A percentile compares a stretch with the other conserved stretches of the same genome.
Conservation (phyloP, 306 rosid species). For the Trichosanthes truncata region DNA sequence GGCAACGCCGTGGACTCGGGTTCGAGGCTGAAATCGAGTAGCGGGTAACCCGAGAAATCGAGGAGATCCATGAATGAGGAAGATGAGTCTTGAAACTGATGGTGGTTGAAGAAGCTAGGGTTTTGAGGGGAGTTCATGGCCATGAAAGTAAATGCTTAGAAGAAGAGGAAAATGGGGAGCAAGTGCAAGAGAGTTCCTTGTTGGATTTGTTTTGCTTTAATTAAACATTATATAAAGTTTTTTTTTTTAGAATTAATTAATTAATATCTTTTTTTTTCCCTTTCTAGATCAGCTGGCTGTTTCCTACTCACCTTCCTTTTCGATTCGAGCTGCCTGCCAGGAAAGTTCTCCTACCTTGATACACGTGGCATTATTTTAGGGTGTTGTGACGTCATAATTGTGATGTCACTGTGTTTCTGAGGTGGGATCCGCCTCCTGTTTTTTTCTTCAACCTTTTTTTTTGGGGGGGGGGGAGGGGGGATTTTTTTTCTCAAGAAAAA, state of each 20-base stretch:
- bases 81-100: neutral
- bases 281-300: neutral
- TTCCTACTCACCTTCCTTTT: neutral
- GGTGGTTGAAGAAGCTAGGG: neutral
- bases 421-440: neutral
- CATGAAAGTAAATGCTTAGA: neutral
- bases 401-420: neutral
- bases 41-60: neutral
- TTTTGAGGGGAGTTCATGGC: neutral
- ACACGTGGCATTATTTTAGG: neutral
- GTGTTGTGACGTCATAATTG: neutral
- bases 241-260: neutral
- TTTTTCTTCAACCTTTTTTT: neutral
- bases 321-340: neutral
- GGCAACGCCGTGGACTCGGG: neutral
- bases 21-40: neutral
- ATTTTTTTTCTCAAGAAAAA: no score
- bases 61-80: neutral
- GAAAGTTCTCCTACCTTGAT: neutral
- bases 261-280: neutral
- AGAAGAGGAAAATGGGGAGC: neutral
- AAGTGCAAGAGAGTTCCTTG: neutral
- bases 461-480: no score
- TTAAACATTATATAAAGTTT: neutral
- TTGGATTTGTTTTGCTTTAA: neutral